Percentiles rank a stretch among this genome's conserved stretches.
These are phyloP conservation scores for Lumnitzera racemosa DNA, from an alignment of 345 rosid genomes.

Conservation along the genomic window DNA sequence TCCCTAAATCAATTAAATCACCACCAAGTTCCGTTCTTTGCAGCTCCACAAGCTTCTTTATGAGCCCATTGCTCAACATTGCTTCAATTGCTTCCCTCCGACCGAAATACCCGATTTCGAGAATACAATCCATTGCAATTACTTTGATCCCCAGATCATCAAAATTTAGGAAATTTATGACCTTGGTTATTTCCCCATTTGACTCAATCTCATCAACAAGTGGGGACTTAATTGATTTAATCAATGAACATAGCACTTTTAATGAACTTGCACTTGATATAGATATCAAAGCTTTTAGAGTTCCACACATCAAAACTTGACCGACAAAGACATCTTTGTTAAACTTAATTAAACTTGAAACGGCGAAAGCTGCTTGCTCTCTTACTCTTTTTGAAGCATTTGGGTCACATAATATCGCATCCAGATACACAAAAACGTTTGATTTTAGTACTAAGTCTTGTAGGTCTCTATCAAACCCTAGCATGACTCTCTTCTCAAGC, in stretches of 20 bases:
- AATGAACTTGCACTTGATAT: constrained; percentile 29
- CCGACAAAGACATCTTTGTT: constrained; percentile 73
- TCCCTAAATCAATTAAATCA: constrained; percentile 43
- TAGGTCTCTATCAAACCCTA: constrained; percentile 46
- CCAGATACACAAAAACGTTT: constrained; percentile 31
- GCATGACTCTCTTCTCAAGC: constrained; percentile 35
- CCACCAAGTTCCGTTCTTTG: constrained; percentile 55
- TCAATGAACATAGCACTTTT: constrained; percentile 30
- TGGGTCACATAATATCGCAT: constrained; percentile 26
- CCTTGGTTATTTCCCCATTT: constrained; percentile 37
- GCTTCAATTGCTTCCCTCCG: constrained; percentile 59
- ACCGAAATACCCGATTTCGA: constrained; percentile 63
- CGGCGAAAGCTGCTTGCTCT: constrained; percentile 35
- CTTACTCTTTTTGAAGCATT: constrained; percentile 22
- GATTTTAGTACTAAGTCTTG: constrained; percentile 50
- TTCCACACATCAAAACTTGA: constrained; percentile 38
- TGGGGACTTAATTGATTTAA: constrained; percentile 50
- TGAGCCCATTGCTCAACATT: constrained; percentile 33
- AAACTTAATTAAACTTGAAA: constrained; percentile 43
- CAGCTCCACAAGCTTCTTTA: constrained; percentile 44
- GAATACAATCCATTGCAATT: constrained; percentile 40
- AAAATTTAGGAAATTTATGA: constrained; percentile 29
- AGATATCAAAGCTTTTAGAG: constrained; percentile 35
- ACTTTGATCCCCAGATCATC: constrained; percentile 36
- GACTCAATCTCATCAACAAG: constrained; percentile 48